These are phyloP conservation scores for Pyricularia pennisetigena DNA, from an alignment of 2,329 filamentous ascomycete genomes.

Conservation along the genomic window DNA sequence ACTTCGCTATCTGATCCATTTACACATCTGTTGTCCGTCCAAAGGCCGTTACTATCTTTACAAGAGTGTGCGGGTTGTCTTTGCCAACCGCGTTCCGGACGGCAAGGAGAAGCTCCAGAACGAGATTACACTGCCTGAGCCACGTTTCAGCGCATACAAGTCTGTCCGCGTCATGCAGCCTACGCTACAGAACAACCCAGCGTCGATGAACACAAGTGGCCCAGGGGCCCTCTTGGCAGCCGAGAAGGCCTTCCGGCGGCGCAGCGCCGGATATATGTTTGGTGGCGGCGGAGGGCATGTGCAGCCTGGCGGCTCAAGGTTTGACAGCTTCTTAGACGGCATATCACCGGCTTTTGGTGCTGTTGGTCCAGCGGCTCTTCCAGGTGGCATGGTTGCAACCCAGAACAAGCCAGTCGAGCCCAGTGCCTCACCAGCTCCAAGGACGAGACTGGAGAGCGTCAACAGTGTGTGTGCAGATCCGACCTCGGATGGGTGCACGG, in stretches of 20 bases:
- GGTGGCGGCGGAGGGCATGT: conserved; percentile 1
- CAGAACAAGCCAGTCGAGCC: conserved; percentile 33
- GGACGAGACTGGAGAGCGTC: conserved; percentile 16
- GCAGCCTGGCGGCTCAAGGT: neutral
- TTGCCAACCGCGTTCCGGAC: conserved; percentile 91
- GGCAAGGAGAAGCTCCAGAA: conserved; percentile 88
- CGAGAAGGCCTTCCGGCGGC: conserved; percentile 49
- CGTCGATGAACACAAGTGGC: neutral
- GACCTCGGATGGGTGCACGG: conserved; percentile 13
- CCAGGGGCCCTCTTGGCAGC: conserved; percentile 40
- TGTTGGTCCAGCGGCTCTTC: neutral
- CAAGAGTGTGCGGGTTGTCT: conserved; percentile 87
- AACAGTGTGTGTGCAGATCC: conserved; percentile 22
- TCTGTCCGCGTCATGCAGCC: conserved; percentile 44
- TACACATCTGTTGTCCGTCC: conserved; percentile 84
- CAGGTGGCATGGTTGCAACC: neutral
- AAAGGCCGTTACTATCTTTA: conserved; percentile 83
- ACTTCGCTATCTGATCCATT: conserved; percentile 79
- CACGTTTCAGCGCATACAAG: conserved; percentile 78
- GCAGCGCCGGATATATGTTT: conserved; percentile 39
- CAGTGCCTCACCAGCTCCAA: conserved; percentile 37
- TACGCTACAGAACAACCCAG: conserved; percentile 6
- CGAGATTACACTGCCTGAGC: conserved; percentile 82
- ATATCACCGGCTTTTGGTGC: neutral
- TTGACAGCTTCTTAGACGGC: neutral